Percentiles rank a stretch among this genome's conserved stretches.
Conservation (phyloP, 768 basidiomycete genomes). For the Piloderma croceum region DNA sequence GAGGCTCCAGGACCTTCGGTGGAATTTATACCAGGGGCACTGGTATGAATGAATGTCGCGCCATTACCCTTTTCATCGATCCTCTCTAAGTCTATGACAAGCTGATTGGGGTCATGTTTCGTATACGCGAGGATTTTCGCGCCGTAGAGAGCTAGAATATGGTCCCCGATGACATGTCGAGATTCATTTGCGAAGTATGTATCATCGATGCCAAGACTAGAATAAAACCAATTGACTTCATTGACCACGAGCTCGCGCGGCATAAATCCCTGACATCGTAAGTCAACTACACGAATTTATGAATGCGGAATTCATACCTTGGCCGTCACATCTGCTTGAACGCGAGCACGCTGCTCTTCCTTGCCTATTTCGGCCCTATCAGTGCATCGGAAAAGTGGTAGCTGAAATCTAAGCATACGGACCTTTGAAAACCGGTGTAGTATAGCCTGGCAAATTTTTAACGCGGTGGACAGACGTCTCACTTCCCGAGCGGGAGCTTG, state of each 20-base stretch:
- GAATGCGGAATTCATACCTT: conserved; percentile 46
- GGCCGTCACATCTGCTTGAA: conserved; percentile 68
- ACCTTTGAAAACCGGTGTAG: conserved; percentile 86
- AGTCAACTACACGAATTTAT: conserved; percentile 5
- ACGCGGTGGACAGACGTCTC: conserved; percentile 54
- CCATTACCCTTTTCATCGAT: conserved; percentile 77
- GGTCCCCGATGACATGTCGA: conserved; percentile 69
- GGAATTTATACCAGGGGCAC: conserved; percentile 73
- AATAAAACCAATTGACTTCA: conserved; percentile 98
- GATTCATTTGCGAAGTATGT: conserved; percentile 85
- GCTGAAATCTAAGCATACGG: no score
- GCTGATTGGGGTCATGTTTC: conserved; percentile 82
- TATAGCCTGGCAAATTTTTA: conserved; percentile 84
- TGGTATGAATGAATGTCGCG: conserved; percentile 93
- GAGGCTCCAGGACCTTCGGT: conserved; percentile 84
- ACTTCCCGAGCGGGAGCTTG: conserved; percentile 32
- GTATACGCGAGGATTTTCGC: conserved; percentile 93
- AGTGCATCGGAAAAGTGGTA: no score
- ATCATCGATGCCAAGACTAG: conserved; percentile 82
- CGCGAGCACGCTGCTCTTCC: conserved; percentile 77
- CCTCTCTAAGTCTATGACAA: conserved; percentile 94
- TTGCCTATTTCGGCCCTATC: no score
- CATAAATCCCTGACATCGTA: conserved; percentile 71
- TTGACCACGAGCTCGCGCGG: conserved; percentile 79
- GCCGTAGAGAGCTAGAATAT: conserved; percentile 91